Conservation (phyloP, 805 yeast genomes). For the Yarrowia bubula region DNA sequence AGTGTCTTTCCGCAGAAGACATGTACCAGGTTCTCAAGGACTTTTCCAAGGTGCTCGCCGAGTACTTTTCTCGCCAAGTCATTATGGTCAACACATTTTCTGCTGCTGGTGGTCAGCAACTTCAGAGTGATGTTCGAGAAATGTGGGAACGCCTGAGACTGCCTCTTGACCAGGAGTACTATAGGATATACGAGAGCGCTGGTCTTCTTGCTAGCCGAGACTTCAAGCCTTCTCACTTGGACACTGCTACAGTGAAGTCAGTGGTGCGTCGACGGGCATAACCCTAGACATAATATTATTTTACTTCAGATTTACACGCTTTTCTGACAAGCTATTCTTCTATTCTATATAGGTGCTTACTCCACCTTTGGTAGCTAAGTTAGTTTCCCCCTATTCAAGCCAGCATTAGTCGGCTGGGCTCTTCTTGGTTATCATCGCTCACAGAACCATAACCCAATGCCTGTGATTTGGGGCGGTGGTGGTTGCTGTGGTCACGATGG, state of each 20-base stretch:
- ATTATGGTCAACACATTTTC: constrained; percentile 43
- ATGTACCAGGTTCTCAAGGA: constrained; percentile 34
- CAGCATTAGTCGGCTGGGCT: constrained; percentile 15
- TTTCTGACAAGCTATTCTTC: not conserved
- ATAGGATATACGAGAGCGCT: not conserved
- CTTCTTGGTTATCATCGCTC: not conserved
- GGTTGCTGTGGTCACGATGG: constrained; percentile 3
- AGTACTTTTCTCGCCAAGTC: constrained; percentile 43
- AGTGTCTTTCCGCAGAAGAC: constrained; percentile 39
- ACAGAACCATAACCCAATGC: constrained; percentile 4
- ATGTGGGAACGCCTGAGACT: constrained; percentile 35
- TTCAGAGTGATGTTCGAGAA: constrained; percentile 39
- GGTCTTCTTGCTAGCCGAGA: constrained; percentile 7
- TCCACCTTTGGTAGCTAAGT: constrained; percentile 25
- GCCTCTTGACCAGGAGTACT: constrained; percentile 3
- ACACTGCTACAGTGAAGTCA: not conserved
- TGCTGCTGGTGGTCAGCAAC: constrained; percentile 40
- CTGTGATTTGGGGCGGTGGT: constrained; percentile 3
- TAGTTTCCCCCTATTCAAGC: constrained; percentile 8
- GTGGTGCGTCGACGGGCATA: constrained; percentile 6
- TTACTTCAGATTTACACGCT: no score
- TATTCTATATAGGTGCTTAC: not conserved
- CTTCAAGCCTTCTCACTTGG: not conserved
- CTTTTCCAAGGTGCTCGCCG: constrained; percentile 39
- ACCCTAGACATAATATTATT: not conserved